These are phyloP conservation scores for Aphanoascus verrucosus DNA, from an alignment of 2,329 filamentous ascomycete genomes.

Conservation along the genomic window DNA sequence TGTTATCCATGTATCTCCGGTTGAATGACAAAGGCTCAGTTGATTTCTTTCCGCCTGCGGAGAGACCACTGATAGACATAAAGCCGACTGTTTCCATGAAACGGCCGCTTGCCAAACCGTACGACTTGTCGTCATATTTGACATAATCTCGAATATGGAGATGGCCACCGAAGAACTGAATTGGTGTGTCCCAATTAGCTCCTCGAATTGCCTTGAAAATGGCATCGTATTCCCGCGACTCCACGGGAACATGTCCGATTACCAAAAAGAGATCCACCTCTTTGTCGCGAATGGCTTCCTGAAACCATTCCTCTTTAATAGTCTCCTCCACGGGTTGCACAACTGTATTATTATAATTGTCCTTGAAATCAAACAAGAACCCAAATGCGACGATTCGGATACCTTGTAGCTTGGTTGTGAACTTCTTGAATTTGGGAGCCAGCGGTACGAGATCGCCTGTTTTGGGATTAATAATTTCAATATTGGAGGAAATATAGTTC, in stretches of 20 bases:
- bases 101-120: conserved; percentile 73
- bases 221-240: conserved; percentile 65
- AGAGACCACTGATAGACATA: conserved; percentile 67
- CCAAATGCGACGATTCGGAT: conserved; percentile 80
- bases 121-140: conserved; percentile 65
- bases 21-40: conserved; percentile 48
- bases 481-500: conserved; percentile 79
- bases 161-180: conserved; percentile 87
- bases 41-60: conserved; percentile 30
- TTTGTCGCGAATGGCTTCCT: conserved; percentile 63
- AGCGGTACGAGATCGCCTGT: conserved; percentile 63
- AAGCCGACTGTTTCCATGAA: conserved; percentile 96
- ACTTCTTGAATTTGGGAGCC: conserved; percentile 73
- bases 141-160: conserved; percentile 78
- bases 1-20: conserved; percentile 87
- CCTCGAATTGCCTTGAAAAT: conserved; percentile 70
- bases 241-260: conserved; percentile 71
- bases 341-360: conserved; percentile 81
- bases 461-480: conserved; percentile 70
- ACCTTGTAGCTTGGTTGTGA: conserved; percentile 80
- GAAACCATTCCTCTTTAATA: conserved; percentile 79
- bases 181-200: conserved; percentile 68
- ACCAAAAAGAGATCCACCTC: conserved; percentile 82
- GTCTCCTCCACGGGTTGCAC: conserved; percentile 71
- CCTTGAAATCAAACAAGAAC: conserved; percentile 87